Base-by-base conservation (phyloP, 116 monocot genomes). In the Dioscorea cayenensis region DNA sequence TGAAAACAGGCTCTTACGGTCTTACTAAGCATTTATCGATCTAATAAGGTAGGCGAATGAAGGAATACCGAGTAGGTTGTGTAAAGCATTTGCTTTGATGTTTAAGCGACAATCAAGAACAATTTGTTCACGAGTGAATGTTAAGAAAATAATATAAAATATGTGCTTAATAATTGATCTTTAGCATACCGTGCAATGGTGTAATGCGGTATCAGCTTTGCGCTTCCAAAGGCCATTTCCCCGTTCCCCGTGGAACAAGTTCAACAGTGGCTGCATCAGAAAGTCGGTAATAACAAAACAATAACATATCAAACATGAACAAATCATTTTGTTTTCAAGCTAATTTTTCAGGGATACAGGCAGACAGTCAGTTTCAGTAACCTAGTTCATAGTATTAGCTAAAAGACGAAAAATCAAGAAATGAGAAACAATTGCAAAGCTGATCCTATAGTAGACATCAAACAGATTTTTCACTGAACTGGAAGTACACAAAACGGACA, bases 211-310 rank as follows among this genome's bases (percentile, higher is more conserved):
- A 61, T 99, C 97, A 75, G 90, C 90, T 67, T 84, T 83, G 8
- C 86, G 88, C 72, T 99, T 99, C 97, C 97, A 99, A 29, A 85
- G 81, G 63, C 93, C 86, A 86, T 99, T 99, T 49, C 90, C 91
- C 72, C 94, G 91, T 77, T 99, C 93, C 36, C 94, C 93, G 72
- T 99, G 97, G 75, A 99, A 99, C 48, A 99, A 63, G 78, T 99
- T 86, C 51, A 99, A 68, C 52, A 99, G 84, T 64, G 97, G 97
- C 97, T 99, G 78, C 60, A 66, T 62, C n/a, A 73, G 74, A 28
- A 43, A 69, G 73, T 70, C n/a, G 55, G 55, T 9, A 20, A 28
- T 12, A 27, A 25, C 59, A 61, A 35, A 32, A 32, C 4, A 32
- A 32, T 3, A 32, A 32, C 32, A 32, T 32, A 3, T 32, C 32